Evolutionary conservation across 176 grass and related monocot genomes (phyloP).

Genomic region (Phragmites australis): DNA sequence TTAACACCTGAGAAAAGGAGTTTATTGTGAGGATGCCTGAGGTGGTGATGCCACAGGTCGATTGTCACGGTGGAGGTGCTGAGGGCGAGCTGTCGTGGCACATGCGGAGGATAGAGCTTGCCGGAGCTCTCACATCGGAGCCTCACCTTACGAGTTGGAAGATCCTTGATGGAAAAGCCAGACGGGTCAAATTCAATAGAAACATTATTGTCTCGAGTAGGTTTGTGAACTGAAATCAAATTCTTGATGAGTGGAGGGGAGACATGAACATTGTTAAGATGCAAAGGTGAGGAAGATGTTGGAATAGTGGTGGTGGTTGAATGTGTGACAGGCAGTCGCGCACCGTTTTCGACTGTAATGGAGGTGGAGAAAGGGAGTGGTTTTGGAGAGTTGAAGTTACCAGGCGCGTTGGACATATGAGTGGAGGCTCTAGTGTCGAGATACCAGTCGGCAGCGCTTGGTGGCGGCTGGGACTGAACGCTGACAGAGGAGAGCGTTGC

Average conservation of each 20-base stretch:
- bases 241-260: background rate
- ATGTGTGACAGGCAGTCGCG: background rate
- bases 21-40: background rate
- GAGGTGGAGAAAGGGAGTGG: accelerated
- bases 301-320: background rate
- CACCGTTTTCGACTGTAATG: background rate
- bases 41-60: too few species aligned
- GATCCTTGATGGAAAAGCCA: too few species aligned
- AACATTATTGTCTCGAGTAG: too few species aligned
- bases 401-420: background rate
- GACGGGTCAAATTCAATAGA: too few species aligned
- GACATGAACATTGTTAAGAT: background rate
- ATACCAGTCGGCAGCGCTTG: background rate
- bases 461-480: background rate
- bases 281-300: accelerated
- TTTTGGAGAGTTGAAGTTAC: background rate
- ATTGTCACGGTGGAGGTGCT: too few species aligned
- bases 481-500: accelerated
- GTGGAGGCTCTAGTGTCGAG: background rate
- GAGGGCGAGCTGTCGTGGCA: too few species aligned
- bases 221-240: too few species aligned
- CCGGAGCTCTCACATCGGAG: too few species aligned
- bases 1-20: too few species aligned
- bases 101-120: too few species aligned
- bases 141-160: too few species aligned